Conservation (phyloP, 2,329 filamentous ascomycete species). For the Pezicula radicicola region DNA sequence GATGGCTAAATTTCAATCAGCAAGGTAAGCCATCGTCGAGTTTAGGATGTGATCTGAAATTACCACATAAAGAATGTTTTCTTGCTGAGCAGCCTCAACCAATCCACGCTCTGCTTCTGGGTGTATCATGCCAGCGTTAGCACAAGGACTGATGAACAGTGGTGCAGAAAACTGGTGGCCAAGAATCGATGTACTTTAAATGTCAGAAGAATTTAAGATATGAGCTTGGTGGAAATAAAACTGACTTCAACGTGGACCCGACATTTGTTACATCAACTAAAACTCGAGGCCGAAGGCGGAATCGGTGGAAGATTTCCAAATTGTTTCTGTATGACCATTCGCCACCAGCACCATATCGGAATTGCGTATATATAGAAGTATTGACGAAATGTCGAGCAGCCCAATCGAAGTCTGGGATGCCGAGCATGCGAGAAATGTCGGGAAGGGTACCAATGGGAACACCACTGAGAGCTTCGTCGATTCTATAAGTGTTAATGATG, state of each 20-base stretch:
- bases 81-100: slow-evolving; percentile 34
- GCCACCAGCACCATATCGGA: slow-evolving; percentile 2
- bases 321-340: slow-evolving; percentile 38
- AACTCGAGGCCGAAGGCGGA: slow-evolving; percentile 42
- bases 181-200: neutral
- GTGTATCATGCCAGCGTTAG: slow-evolving; percentile 58
- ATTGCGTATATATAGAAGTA: neutral
- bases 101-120: slow-evolving; percentile 56
- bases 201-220: neutral
- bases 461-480: neutral
- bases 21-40: neutral
- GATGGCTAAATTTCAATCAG: neutral
- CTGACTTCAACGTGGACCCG: slow-evolving; percentile 14
- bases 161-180: slow-evolving; percentile 30
- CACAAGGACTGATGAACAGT: slow-evolving; percentile 58
- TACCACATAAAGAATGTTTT: neutral
- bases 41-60: neutral
- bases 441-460: neutral
- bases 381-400: slow-evolving; percentile 1
- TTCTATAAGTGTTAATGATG: neutral
- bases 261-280: slow-evolving; percentile 35
- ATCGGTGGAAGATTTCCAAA: slow-evolving; percentile 45
- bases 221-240: neutral
- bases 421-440: neutral
- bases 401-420: slow-evolving; percentile 5